These are phyloP conservation scores for Aegilops umbellulata DNA, from an alignment of 176 grass and related monocot genomes.

Conservation along the genomic window DNA sequence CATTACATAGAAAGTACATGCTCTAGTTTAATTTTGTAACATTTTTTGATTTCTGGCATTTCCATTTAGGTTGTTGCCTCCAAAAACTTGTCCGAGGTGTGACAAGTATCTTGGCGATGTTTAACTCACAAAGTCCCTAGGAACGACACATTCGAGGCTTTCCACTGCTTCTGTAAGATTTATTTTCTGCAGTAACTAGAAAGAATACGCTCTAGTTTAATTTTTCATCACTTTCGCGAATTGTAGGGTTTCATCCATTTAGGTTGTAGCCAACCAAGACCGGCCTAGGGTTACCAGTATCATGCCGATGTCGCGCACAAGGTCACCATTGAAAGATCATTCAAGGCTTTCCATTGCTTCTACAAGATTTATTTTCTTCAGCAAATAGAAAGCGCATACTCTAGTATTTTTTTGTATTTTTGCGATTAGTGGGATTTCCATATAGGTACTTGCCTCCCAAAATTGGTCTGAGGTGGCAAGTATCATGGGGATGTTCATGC, in stretches of 20 bases:
- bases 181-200: background rate
- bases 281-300: too few relatives aligned
- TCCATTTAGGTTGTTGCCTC: conserved; percentile 70
- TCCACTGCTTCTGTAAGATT: too few relatives aligned
- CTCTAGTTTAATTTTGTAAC: background rate
- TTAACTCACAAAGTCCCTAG: too few relatives aligned
- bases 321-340: too few relatives aligned
- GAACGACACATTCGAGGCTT: too few relatives aligned
- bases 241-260: too few relatives aligned
- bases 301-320: too few relatives aligned
- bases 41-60: background rate
- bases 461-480: conserved; percentile 67
- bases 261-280: too few relatives aligned
- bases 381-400: too few relatives aligned
- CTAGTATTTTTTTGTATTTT: background rate
- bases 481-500: conserved; percentile 50
- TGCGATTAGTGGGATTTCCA: background rate
- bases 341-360: too few relatives aligned
- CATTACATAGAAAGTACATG: background rate
- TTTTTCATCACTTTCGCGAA: too few relatives aligned
- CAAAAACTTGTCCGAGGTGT: conserved; percentile 60
- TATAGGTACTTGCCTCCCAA: conserved; percentile 63
- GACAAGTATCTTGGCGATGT: conserved; percentile 39
- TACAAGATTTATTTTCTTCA: background rate
- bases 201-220: background rate